A percentile compares a stretch with the other conserved stretches of the same genome.
phyloP scores from a whole-genome alignment of 1,139 yeast species.

The Kodamaea sp. region DNA sequence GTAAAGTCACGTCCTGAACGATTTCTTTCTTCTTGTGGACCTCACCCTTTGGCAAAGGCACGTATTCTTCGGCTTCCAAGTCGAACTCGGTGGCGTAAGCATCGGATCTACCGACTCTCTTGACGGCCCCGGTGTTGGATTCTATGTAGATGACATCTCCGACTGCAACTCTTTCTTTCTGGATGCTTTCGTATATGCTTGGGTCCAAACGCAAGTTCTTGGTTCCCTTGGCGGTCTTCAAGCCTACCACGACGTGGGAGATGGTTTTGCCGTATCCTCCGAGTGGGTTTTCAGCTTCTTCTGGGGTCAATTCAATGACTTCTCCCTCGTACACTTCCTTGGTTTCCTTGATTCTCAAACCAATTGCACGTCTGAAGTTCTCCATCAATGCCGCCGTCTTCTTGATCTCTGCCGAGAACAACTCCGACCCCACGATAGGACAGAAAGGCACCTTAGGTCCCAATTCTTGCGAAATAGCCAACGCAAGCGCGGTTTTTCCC shows the following conservation, averaged over 20 bases:
- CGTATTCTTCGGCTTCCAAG: slow-evolving; percentile 97
- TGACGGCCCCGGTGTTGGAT: slow-evolving; percentile 96
- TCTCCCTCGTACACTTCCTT: slow-evolving; percentile 99
- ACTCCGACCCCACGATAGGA: slow-evolving; percentile 94
- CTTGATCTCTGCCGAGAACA: slow-evolving; percentile 95
- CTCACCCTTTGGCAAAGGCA: slow-evolving; percentile 97
- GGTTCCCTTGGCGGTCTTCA: slow-evolving; percentile 95
- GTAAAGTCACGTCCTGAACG: slow-evolving; percentile 95
- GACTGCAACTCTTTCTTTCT: slow-evolving; percentile 88
- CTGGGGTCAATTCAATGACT: slow-evolving; percentile 93
- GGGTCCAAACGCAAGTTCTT: slow-evolving; percentile 93
- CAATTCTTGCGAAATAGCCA: slow-evolving; percentile 93
- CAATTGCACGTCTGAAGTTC: slow-evolving; percentile 94
- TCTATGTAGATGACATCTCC: slow-evolving; percentile 98
- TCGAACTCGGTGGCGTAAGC: slow-evolving; percentile 98
- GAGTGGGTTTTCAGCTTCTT: slow-evolving; percentile 93
- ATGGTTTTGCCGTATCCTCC: slow-evolving; percentile 98
- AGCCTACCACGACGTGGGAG: slow-evolving; percentile 89
- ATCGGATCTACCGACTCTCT: slow-evolving; percentile 96
- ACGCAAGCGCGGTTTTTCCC: slow-evolving; percentile 95
- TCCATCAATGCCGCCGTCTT: slow-evolving; percentile 98
- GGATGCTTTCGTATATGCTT: slow-evolving; percentile 91
- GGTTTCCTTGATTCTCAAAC: slow-evolving; percentile 92
- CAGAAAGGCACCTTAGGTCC: slow-evolving; percentile 99
- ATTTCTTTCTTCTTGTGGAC: slow-evolving; percentile 98